phyloP scores from a whole-genome alignment of 108 stramenopile species.

The Parmales sp. region DNA sequence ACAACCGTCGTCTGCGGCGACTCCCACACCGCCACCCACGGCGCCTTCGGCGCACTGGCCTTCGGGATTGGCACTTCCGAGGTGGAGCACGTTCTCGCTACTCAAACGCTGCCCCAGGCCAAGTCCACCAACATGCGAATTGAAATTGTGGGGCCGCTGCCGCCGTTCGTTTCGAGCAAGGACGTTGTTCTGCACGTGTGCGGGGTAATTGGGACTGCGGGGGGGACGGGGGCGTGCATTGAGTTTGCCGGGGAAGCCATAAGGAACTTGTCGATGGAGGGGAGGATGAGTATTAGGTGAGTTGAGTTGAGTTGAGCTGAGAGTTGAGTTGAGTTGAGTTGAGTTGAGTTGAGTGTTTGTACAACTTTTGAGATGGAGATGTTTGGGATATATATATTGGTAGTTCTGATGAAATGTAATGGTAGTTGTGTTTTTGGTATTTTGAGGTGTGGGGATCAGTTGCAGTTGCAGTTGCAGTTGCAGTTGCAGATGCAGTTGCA shows the following conservation, averaged over 20 bases:
- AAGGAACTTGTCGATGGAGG: conserved; percentile 68
- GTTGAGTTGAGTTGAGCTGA: too few relatives aligned
- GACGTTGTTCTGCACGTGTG: conserved; percentile 85
- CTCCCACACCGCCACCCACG: conserved; percentile 87
- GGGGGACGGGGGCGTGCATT: conserved; percentile 88
- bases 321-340: too few relatives aligned
- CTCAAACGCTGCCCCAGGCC: conserved; percentile 79
- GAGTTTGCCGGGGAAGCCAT: conserved; percentile 86
- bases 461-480: too few relatives aligned
- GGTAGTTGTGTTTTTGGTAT: too few relatives aligned
- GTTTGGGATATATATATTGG: too few relatives aligned
- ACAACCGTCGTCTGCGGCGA: conserved; percentile 84
- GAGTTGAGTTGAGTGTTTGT: too few relatives aligned
- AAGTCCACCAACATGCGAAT: conserved; percentile 86
- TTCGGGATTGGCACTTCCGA: conserved; percentile 93
- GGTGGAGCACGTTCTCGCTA: conserved; percentile 90
- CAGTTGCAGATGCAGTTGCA: too few relatives aligned
- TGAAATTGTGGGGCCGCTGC: conserved; percentile 64
- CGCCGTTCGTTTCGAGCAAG: conserved; percentile 78
- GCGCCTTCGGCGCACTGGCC: conserved; percentile 85
- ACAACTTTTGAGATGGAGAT: too few relatives aligned
- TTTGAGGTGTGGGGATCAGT: too few relatives aligned
- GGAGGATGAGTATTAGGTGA: conserved; percentile 81
- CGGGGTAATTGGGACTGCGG: conserved; percentile 85
- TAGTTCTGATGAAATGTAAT: too few relatives aligned